Evolutionary conservation across 2,329 filamentous ascomycete species (phyloP), one percentile per base, ranked within the genome.

Genomic region (Teratosphaeria nubilosa): DNA sequence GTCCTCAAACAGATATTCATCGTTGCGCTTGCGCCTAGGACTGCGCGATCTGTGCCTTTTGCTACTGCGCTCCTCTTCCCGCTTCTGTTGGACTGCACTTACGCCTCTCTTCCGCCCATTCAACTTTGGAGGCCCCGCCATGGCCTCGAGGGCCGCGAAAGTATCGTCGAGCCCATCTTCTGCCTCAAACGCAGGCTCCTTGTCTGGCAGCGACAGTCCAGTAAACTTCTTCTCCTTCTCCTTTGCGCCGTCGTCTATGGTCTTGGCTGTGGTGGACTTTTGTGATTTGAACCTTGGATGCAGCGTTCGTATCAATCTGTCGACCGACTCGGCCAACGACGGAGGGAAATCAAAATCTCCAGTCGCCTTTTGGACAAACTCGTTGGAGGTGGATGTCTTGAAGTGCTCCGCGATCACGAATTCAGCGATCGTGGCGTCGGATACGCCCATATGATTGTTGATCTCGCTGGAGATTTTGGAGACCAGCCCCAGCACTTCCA

Each of bases 391-490:
- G 55, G 79, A 80, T 76, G 85, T 88, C 80, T 91, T 83, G 71
- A 87, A 75, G 67, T 95, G 90, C 71, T 96, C 88, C 61, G 88
- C 88, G 70, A 99, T 96, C 68, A 99, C 85, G 71, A 96, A 99
- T 74, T 99, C 94, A 66, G 94, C 91, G 27, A 99, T 84, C 5
- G 90, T 96, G 75, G 95, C 96, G 76, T 99, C 91, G 71, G 83
- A 88, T 67, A 96, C 85, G 58, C 91, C 90, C 60, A 97, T 76
- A 75, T 99, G 90, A 70, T 99, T 99, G 68, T 95, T 87, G 56
- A 99, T 81, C 75, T 99, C 94, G 20, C 88, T 92, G 14, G 91
- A 91, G 66, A 99, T 90, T 74, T 92, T 96, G 55, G 90, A 94
- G 58, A 97, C 91, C 69, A 99, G 86, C 67, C 91, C 96, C 56